phyloP scores from a whole-genome alignment of 2,329 filamentous ascomycete genomes.

The Fusarium agapanthi region DNA sequence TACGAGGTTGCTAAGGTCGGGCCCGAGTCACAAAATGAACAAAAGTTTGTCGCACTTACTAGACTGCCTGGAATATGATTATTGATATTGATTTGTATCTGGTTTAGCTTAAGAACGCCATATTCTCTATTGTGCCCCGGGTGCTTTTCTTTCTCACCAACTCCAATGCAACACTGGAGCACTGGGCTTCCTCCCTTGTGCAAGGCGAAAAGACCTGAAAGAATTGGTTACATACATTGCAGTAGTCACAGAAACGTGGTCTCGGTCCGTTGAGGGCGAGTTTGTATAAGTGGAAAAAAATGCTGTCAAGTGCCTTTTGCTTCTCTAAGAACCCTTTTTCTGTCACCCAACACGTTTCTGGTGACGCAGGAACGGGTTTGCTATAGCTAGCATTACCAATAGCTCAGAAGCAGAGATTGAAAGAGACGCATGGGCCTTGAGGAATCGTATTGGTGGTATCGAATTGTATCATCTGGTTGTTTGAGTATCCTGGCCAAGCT shows the following conservation, averaged over 20 bases:
- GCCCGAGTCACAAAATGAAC: neutral
- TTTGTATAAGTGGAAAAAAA: rapidly evolving
- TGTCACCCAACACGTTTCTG: neutral
- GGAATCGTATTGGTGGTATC: neutral
- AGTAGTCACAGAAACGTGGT: neutral
- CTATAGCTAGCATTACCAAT: neutral
- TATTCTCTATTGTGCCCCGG: too few species aligned
- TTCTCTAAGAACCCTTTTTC: neutral
- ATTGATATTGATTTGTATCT: neutral
- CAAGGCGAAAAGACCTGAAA: neutral
- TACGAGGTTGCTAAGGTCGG: too few species aligned
- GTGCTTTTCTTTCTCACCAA: neutral
- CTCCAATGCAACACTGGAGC: neutral
- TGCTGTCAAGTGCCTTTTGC: neutral
- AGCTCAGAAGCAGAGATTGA: neutral
- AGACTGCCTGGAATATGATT: neutral
- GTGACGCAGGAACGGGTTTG: neutral
- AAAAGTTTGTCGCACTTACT: too few species aligned
- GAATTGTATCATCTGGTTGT: neutral
- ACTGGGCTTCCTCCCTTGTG: neutral
- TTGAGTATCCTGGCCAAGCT: neutral
- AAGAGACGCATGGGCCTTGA: neutral
- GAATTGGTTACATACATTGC: neutral
- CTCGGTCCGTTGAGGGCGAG: neutral
- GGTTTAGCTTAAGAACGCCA: neutral